phyloP scores from a whole-genome alignment of 257 asterid species.

The Penstemon eatonii region DNA sequence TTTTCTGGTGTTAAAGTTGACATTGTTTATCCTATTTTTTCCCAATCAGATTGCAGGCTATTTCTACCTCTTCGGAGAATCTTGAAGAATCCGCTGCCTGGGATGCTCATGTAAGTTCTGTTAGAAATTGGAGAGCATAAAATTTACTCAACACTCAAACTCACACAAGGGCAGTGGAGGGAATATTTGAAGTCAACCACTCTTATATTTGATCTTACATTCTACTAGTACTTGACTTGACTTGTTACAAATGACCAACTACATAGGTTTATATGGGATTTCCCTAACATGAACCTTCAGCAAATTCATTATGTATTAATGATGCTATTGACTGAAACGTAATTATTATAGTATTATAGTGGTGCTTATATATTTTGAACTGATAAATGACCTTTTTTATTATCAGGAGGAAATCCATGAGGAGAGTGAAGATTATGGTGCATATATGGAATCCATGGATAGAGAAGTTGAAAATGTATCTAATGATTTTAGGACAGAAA shows the following conservation, averaged over 20 bases:
- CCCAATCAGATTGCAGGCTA: constrained; percentile 42
- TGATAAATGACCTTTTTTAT: constrained; percentile 10
- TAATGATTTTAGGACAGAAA: constrained; percentile 18
- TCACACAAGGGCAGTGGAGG: no score
- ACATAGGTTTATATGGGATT: no score
- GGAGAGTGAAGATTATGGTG: constrained; percentile 46
- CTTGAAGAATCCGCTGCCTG: constrained; percentile 43
- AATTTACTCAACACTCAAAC: no score
- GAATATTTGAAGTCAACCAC: no score
- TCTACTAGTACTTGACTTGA: no score
- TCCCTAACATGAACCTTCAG: no score
- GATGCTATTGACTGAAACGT: background rate
- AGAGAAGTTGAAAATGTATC: constrained; percentile 31
- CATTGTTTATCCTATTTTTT: background rate
- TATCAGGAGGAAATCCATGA: constrained; percentile 50
- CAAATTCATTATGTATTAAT: background rate
- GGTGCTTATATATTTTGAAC: background rate
- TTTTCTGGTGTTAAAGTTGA: background rate
- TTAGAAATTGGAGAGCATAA: no score
- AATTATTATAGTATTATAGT: background rate
- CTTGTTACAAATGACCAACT: no score
- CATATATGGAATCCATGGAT: constrained; percentile 22
- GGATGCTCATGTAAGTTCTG: constrained; percentile 49
- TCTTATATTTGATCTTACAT: no score
- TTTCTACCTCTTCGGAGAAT: constrained; percentile 35